Percentiles rank a stretch among this genome's conserved stretches.
Conservation (phyloP, 768 basidiomycete species). For the Cystobasidium tubakii region DNA sequence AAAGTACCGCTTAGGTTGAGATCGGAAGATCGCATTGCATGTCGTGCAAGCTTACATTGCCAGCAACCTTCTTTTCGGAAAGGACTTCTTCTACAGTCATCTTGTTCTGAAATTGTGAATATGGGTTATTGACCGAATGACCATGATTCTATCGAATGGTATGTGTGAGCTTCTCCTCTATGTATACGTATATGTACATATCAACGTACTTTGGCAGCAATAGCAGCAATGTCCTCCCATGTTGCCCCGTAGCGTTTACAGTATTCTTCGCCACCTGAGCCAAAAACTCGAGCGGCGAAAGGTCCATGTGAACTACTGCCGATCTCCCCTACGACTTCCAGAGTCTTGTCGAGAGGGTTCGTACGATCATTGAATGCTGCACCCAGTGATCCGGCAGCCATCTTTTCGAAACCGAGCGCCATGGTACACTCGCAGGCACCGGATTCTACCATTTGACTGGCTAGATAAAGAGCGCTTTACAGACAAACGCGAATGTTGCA, state of each 20-base stretch:
- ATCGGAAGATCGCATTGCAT: not conserved
- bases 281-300: constrained; percentile 61
- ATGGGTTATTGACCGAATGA: constrained; percentile 75
- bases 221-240: constrained; percentile 65
- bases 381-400: constrained; percentile 43
- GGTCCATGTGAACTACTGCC: constrained; percentile 37
- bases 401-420: constrained; percentile 76
- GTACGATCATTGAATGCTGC: constrained; percentile 39
- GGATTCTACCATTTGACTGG: constrained; percentile 64
- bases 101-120: constrained; percentile 74
- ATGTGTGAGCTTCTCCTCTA: not conserved
- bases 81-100: constrained; percentile 69
- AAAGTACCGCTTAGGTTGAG: too few species aligned
- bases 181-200: not conserved
- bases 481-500: constrained; percentile 64
- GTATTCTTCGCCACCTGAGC: constrained; percentile 67
- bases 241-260: constrained; percentile 66
- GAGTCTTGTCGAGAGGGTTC: constrained; percentile 40
- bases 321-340: constrained; percentile 37
- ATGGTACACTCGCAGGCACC: constrained; percentile 68
- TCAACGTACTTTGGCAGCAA: constrained; percentile 55
- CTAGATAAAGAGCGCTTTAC: constrained; percentile 68
- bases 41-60: constrained; percentile 50
- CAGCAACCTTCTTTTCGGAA: constrained; percentile 62
- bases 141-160: constrained; percentile 66